phyloP scores from a whole-genome alignment of 805 yeast genomes.

The Cyberlindnera galapagoensis region DNA sequence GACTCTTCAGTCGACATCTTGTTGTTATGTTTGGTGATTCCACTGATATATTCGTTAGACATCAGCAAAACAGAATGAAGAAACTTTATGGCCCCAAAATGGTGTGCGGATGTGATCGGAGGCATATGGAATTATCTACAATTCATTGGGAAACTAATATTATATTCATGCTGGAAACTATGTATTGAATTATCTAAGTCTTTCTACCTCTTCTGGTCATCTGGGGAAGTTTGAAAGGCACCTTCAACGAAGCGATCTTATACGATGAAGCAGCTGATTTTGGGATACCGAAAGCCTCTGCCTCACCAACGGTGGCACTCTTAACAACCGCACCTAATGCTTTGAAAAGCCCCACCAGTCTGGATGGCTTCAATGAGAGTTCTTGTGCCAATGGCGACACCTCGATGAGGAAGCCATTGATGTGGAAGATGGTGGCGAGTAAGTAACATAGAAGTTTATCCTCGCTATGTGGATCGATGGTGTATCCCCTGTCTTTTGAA shows the following conservation, averaged over 20 bases:
- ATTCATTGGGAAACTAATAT: no score
- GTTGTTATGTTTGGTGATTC: no score
- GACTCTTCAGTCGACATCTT: no score
- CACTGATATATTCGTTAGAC: no score
- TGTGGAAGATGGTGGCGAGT: conserved; percentile 63
- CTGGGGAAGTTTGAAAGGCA: conserved; percentile 87
- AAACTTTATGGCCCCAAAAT: no score
- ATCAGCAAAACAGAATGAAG: no score
- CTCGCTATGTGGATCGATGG: conserved; percentile 82
- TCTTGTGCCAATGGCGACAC: conserved; percentile 81
- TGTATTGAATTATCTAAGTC: no score
- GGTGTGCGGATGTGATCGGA: no score
- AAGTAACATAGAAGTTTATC: conserved; percentile 80
- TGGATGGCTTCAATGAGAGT: conserved; percentile 71
- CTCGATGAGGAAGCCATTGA: conserved; percentile 70
- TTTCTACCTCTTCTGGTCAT: conserved; percentile 60
- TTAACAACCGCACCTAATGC: conserved; percentile 79
- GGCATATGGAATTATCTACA: no score
- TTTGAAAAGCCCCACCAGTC: conserved; percentile 59
- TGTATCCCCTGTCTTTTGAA: conserved; percentile 68
- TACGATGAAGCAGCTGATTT: conserved; percentile 53
- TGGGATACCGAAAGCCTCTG: conserved; percentile 65
- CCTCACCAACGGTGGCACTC: conserved; percentile 64
- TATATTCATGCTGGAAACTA: no score
- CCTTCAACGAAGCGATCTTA: conserved; percentile 77